Base-by-base conservation (phyloP, 129 eudicot species). In the Erigeron canadensis region DNA sequence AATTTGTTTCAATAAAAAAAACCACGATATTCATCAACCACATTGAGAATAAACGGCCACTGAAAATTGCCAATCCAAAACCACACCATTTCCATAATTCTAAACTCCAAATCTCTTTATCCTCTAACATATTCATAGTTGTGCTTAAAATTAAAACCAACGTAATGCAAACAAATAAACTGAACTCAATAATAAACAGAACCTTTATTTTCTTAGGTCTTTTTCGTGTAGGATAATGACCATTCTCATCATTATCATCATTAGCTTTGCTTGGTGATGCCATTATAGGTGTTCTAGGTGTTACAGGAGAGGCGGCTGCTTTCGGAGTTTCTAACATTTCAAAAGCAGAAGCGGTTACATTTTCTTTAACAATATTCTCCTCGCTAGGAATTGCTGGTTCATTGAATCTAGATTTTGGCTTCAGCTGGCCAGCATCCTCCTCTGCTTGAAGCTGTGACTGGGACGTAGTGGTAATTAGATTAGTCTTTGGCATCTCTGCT, bases 41-140 rank as follows among this genome's bases (percentile, higher is more conserved):
- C 55, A 59, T 91, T 0, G 94, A 85, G 62, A 86, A 69, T 77
- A 94, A 57, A 42, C 87, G 85, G 34, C 98, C 98, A 60, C 95
- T 87, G 23, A 89, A 84, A 1, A 87, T 79, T 3, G 82, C 93
- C 54, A 94, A 60, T 1, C 76, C 87, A 19, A 87, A 83, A 48
- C 89, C 90, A 77, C 83, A 78, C 91, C 90, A 94, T 86, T 77
- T 94, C 98, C 98, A 89, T 19, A 89, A 70, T 3, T 18, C 63
- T 39, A 84, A 63, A 28, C 81, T 75, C 91, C 86, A 84, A 45
- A 89, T 77, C 3, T 8, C 5, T 3, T 21, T 0, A 16, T 63
- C 41, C 63, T 42, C 15, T 67, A 89, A 12, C 56, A 59, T 74
- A 58, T 71, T 19, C 37, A 84, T 61, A 0, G 81, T 79, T 63